Evolutionary conservation across 768 basidiomycete species (phyloP).

Genomic region (Lentinula lateritia): DNA sequence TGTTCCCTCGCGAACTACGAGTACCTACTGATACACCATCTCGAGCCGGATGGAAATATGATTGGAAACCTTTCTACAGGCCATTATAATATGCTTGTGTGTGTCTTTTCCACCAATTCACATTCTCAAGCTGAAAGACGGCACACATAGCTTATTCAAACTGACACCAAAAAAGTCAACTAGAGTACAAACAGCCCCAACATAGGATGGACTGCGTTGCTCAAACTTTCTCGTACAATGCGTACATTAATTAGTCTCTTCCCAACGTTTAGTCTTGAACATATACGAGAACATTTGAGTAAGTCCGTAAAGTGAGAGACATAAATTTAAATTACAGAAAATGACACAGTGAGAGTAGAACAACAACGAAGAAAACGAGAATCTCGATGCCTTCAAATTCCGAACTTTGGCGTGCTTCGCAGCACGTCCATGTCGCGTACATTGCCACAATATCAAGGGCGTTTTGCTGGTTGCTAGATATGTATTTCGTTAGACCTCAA

Average conservation of each 20-base stretch:
- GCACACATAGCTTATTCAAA: background rate
- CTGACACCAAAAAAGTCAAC: too few species aligned
- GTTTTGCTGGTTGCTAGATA: conserved; percentile 13
- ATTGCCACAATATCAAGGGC: background rate
- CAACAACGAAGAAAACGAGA: background rate
- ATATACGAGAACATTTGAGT: too few species aligned
- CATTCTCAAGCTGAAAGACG: background rate
- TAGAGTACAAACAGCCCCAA: too few species aligned
- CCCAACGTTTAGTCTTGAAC: too few species aligned
- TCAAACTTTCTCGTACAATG: too few species aligned
- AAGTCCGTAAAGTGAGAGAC: too few species aligned
- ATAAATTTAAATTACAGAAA: too few species aligned
- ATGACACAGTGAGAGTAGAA: background rate
- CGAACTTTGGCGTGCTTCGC: too few species aligned
- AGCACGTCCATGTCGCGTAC: background rate
- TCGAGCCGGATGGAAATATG: conserved; percentile 78
- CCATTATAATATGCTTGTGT: conserved; percentile 30
- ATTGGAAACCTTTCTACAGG: conserved; percentile 68
- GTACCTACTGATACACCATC: conserved; percentile 85
- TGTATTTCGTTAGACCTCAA: background rate
- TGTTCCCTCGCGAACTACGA: conserved; percentile 85
- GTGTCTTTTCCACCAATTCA: background rate
- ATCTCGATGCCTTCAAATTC: too few species aligned
- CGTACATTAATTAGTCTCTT: too few species aligned
- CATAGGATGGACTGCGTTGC: too few species aligned